Evolutionary conservation across 2,329 filamentous ascomycete genomes (phyloP).

Genomic region (Xylariaceae sp.): DNA sequence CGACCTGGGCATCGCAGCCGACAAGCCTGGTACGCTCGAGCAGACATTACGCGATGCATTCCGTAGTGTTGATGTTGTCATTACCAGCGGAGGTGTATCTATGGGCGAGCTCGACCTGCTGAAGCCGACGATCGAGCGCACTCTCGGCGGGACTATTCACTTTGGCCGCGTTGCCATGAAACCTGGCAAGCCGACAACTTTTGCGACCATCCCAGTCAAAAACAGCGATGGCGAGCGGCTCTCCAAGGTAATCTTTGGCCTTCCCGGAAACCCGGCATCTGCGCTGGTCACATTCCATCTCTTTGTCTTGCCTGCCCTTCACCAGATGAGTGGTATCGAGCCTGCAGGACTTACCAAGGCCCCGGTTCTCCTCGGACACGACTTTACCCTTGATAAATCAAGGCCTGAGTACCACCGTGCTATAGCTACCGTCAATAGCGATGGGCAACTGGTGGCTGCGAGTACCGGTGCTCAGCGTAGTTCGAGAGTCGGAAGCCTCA

Average conservation of each 20-base stretch:
- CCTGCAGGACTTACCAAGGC: slow-evolving; percentile 67
- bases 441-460: slow-evolving; percentile 65
- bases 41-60: slow-evolving; percentile 69
- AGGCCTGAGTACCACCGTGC: slow-evolving; percentile 90
- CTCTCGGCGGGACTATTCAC: slow-evolving; percentile 86
- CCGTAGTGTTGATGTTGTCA: slow-evolving; percentile 69
- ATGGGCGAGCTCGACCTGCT: slow-evolving; percentile 98
- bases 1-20: slow-evolving; percentile 80
- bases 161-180: slow-evolving; percentile 98
- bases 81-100: slow-evolving; percentile 90
- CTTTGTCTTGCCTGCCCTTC: slow-evolving; percentile 84
- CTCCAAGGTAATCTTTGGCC: slow-evolving; percentile 72
- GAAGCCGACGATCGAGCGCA: slow-evolving; percentile 90
- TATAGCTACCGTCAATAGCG: slow-evolving; percentile 57
- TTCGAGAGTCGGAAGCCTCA: slow-evolving; percentile 81
- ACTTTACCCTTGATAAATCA: slow-evolving; percentile 67
- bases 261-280: slow-evolving; percentile 91
- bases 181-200: slow-evolving; percentile 94
- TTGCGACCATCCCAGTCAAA: slow-evolving; percentile 76
- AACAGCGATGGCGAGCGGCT: slow-evolving; percentile 50
- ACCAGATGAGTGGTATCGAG: slow-evolving; percentile 65
- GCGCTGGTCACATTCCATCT: slow-evolving; percentile 91
- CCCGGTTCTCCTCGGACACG: slow-evolving; percentile 64
- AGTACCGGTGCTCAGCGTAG: slow-evolving; percentile 91
- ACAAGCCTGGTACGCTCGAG: slow-evolving; percentile 70